Evolutionary conservation across 2,329 filamentous ascomycete species (phyloP).

Genomic region (Bretziella fagacearum): DNA sequence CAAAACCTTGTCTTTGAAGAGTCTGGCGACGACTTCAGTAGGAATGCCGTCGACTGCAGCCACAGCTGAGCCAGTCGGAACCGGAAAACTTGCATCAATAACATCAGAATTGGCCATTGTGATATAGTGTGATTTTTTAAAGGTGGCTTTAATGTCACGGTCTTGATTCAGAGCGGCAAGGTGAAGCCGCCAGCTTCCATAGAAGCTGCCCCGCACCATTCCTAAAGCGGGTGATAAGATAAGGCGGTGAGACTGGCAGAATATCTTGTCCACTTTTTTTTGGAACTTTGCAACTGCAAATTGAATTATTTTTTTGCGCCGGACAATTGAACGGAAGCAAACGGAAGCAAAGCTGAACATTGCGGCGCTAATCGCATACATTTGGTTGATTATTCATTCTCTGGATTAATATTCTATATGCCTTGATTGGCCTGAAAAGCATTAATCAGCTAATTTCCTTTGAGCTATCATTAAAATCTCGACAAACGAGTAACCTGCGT

Average conservation of each 20-base stretch:
- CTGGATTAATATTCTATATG: too few species aligned
- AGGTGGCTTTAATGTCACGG: too few species aligned
- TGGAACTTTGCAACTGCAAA: neutral
- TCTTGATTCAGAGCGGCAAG: too few species aligned
- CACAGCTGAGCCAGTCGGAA: conserved; percentile 39
- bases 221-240: conserved; percentile 17
- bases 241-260: conserved; percentile 21
- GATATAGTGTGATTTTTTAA: neutral
- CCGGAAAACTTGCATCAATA: conserved; percentile 46
- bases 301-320: too few species aligned
- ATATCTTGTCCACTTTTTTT: conserved; percentile 17
- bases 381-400: too few species aligned
- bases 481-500: neutral
- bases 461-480: neutral
- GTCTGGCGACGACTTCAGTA: conserved; percentile 56
- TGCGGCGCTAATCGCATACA: too few species aligned
- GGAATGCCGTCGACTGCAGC: conserved; percentile 48
- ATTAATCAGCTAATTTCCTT: too few species aligned
- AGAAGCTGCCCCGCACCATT: conserved; percentile 22
- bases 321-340: too few species aligned
- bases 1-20: conserved; percentile 80
- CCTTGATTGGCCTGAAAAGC: too few species aligned
- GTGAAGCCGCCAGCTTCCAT: neutral
- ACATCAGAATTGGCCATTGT: conserved; percentile 1
- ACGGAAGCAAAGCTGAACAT: too few species aligned